Evolutionary conservation across 108 stramenopile species (phyloP).

Genomic region (Asterionellopsis glacialis): DNA sequence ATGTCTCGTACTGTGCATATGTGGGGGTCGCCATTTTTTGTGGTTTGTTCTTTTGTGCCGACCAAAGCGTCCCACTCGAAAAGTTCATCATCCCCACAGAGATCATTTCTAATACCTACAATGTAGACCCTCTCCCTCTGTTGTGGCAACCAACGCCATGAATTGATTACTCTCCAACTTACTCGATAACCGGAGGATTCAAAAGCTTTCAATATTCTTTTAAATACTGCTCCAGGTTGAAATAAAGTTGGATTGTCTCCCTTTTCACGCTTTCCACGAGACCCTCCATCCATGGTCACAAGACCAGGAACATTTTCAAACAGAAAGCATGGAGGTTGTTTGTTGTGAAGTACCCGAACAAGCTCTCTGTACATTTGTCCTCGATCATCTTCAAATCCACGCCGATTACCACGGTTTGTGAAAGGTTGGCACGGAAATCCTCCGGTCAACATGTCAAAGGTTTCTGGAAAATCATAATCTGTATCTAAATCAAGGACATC

Average conservation of each 20-base stretch:
- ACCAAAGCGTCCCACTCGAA: slow-evolving; percentile 6
- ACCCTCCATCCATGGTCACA: slow-evolving; percentile 8
- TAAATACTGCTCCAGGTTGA: slow-evolving; percentile 1
- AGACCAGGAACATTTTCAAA: slow-evolving; percentile 29
- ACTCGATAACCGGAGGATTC: slow-evolving; percentile 15
- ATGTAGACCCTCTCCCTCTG: slow-evolving; percentile 17
- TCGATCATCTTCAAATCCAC: slow-evolving; percentile 19
- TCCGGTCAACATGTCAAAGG: slow-evolving; percentile 12
- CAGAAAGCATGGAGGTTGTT: slow-evolving; percentile 16
- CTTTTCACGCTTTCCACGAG: background rate
- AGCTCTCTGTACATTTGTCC: slow-evolving; percentile 24
- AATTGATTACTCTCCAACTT: slow-evolving; percentile 11
- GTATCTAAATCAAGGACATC: slow-evolving; percentile 10
- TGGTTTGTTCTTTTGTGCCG: slow-evolving; percentile 4
- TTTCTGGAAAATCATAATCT: slow-evolving; percentile 26
- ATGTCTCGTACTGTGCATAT: slow-evolving; percentile 3
- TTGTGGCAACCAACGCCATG: slow-evolving; percentile 18
- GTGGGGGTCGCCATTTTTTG: slow-evolving; percentile 2
- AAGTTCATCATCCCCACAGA: slow-evolving; percentile 1
- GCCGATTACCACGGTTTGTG: slow-evolving; percentile 10
- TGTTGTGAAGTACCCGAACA: slow-evolving; percentile 14
- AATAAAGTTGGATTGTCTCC: background rate
- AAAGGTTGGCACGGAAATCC: slow-evolving; percentile 37
- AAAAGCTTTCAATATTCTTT: slow-evolving; percentile 9
- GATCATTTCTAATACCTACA: slow-evolving; percentile 18